phyloP scores from a whole-genome alignment of 495 filamentous ascomycete species.

The Hypomontagnella submonticulosa region DNA sequence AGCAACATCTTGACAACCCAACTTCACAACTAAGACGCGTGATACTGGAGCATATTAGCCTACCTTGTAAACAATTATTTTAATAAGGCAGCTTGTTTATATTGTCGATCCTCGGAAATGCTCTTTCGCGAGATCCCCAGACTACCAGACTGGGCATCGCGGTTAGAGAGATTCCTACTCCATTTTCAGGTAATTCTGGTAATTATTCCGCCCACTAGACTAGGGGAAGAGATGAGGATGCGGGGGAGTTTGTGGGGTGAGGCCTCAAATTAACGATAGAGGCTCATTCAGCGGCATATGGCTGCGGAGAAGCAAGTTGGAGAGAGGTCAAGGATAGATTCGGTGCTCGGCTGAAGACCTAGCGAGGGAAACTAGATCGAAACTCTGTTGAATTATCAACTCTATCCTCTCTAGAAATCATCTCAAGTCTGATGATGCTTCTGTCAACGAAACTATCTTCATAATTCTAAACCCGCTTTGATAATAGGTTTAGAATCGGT shows the following conservation, averaged over 20 bases:
- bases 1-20: conserved; percentile 35
- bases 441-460: not conserved
- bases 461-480: conserved; percentile 2
- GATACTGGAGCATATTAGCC: conserved; percentile 38
- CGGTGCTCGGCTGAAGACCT: conserved; percentile 36
- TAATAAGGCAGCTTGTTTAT: conserved; percentile 42
- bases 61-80: conserved; percentile 29
- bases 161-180: conserved; percentile 12
- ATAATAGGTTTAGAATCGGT: not conserved
- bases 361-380: conserved; percentile 27
- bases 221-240: conserved; percentile 29
- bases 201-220: conserved; percentile 42
- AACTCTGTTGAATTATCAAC: conserved; percentile 1
- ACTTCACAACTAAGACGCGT: conserved; percentile 27
- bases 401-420: not conserved
- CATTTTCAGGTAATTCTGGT: conserved; percentile 38
- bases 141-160: conserved; percentile 14
- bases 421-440: conserved; percentile 8
- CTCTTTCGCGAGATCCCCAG: conserved; percentile 27
- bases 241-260: conserved; percentile 44
- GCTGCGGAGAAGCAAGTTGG: conserved; percentile 39
- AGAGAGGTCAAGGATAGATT: conserved; percentile 29
- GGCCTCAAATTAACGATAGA: conserved; percentile 26
- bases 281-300: conserved; percentile 34
- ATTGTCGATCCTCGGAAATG: conserved; percentile 43